Evolutionary conservation across 2,329 filamentous ascomycete species (phyloP).

Genomic region (Diaporthe ilicicola): DNA sequence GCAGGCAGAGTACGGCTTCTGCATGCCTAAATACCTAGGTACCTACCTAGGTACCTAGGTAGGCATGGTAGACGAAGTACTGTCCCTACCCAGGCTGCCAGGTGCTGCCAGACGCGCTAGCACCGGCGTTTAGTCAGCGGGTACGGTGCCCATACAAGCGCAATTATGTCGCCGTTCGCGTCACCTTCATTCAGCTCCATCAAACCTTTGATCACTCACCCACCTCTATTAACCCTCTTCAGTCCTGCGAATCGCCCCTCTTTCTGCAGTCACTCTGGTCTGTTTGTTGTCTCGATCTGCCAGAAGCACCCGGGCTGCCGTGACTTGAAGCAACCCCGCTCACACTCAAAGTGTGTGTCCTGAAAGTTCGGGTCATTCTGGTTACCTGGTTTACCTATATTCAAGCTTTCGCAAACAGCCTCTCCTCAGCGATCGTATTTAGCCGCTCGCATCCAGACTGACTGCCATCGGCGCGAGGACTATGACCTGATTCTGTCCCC

Average conservation of each 20-base stretch:
- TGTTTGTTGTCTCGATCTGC: not conserved
- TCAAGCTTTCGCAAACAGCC: not conserved
- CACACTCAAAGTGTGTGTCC: not conserved
- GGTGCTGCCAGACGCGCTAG: not conserved
- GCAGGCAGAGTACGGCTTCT: conserved; percentile 1
- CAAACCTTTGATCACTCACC: not conserved
- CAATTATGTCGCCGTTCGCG: conserved; percentile 11
- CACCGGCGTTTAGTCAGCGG: conserved; percentile 16
- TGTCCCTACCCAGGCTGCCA: too few species aligned
- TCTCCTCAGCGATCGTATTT: not conserved
- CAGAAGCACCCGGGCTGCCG: not conserved
- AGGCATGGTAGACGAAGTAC: too few species aligned
- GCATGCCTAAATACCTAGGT: not conserved
- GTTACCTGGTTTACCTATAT: not conserved
- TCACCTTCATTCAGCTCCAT: not conserved
- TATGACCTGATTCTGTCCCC: not conserved
- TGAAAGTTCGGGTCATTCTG: not conserved
- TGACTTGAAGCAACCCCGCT: not conserved
- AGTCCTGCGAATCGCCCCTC: not conserved
- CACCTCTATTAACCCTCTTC: not conserved
- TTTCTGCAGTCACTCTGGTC: not conserved
- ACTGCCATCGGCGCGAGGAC: not conserved
- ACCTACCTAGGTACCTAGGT: not conserved
- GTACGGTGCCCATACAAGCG: not conserved
- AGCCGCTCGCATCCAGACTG: not conserved